These are phyloP conservation scores for Azolla pinnata DNA, from an alignment of 75 land plant genomes.

Conservation along the genomic window DNA sequence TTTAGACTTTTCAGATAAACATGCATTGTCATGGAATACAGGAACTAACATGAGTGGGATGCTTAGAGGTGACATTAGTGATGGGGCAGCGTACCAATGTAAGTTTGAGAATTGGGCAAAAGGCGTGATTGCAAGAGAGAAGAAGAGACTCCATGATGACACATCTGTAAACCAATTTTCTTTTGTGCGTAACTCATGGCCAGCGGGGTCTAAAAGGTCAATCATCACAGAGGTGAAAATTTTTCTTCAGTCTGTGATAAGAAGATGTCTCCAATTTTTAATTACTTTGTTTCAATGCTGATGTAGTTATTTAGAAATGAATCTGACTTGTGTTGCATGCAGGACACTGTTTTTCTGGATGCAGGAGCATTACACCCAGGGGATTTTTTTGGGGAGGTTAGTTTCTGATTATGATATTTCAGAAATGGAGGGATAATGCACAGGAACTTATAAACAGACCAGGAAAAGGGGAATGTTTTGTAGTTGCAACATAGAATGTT, in stretches of 20 bases:
- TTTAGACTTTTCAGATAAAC: conserved; percentile 28
- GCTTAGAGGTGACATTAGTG: conserved; percentile 23
- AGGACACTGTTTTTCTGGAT: conserved; percentile 22
- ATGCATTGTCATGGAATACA: conserved; percentile 25
- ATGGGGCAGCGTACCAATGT: conserved; percentile 11
- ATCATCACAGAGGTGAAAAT: background rate
- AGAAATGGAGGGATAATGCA: no score
- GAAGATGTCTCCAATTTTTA: no score
- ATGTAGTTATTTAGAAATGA: no score
- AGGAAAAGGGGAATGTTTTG: no score
- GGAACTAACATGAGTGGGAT: conserved; percentile 15
- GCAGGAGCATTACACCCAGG: conserved; percentile 25
- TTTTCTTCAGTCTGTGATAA: no score
- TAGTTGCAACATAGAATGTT: no score
- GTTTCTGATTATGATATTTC: background rate
- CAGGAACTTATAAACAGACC: no score
- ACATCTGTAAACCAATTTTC: background rate
- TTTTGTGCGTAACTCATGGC: background rate
- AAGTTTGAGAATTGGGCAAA: conserved; percentile 31
- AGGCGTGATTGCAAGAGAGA: conserved; percentile 25
- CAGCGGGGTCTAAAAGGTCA: background rate
- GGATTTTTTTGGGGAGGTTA: conserved; percentile 37
- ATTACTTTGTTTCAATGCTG: no score
- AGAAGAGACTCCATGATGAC: background rate
- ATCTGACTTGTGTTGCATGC: no score